Percentiles rank a stretch among this genome's conserved stretches.
phyloP scores from a whole-genome alignment of 306 rosid genomes.

The Elaeagnus macrophylla region DNA sequence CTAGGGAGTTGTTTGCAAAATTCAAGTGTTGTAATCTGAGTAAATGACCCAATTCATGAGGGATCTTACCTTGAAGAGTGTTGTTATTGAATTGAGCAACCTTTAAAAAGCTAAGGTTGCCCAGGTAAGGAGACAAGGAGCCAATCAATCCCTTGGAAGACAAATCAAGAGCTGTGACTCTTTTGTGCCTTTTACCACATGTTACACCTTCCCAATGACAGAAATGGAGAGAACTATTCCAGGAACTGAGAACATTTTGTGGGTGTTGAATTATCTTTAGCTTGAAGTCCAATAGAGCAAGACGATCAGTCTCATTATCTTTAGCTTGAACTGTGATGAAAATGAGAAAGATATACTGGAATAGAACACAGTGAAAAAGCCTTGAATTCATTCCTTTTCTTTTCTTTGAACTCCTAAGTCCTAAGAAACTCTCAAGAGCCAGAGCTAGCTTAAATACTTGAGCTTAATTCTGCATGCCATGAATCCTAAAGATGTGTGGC shows the following conservation, averaged over 20 bases:
- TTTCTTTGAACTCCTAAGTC: too few species aligned
- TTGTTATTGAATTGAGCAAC: slow-evolving; percentile 13
- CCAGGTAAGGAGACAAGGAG: slow-evolving; percentile 6
- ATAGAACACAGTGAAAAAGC: too few species aligned
- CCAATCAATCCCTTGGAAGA: slow-evolving; percentile 7
- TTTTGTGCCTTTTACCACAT: slow-evolving; percentile 8
- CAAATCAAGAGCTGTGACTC: slow-evolving; percentile 17
- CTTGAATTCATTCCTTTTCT: too few species aligned
- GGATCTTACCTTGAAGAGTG: slow-evolving; percentile 8
- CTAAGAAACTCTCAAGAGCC: too few species aligned
- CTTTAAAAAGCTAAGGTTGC: slow-evolving; percentile 23
- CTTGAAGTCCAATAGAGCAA: neutral
- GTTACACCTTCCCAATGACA: slow-evolving; percentile 26
- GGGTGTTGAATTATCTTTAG: slow-evolving; percentile 5
- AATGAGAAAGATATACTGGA: too few species aligned
- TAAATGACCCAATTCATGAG: slow-evolving; percentile 19
- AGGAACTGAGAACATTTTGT: slow-evolving; percentile 10
- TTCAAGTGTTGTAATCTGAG: neutral
- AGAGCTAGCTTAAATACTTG: too few species aligned
- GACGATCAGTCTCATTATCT: too few species aligned
- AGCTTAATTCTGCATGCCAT: too few species aligned
- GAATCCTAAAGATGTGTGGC: too few species aligned
- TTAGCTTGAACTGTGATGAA: too few species aligned
- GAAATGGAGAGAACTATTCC: slow-evolving; percentile 24
- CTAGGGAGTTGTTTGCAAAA: slow-evolving; percentile 10